Base-by-base conservation (phyloP, 495 filamentous ascomycete genomes). In the Talaromyces adpressus region DNA sequence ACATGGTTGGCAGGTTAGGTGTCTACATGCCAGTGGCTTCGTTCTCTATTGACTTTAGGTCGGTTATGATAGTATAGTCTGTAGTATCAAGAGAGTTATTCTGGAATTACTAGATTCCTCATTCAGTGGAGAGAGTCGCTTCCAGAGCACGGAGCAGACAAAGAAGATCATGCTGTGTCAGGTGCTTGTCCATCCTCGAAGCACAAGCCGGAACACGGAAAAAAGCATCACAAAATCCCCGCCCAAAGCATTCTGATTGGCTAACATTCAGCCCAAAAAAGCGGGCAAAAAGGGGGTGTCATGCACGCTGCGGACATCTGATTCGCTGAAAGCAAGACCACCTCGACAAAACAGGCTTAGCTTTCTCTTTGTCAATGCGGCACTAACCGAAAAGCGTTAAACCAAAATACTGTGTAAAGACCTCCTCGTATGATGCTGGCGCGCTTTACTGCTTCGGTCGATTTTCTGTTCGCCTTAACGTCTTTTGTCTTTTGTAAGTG, bases 401-500 rank as follows among this genome's bases (percentile, higher is more conserved):
- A 58, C 56, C 56, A 58, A 58, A 58, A 58, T 58, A n/a, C n/a
- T n/a, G n/a, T n/a, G n/a, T n/a, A 56, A 27, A 56, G 52, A 6
- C 23, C n/a, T 29, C 0, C 12, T 49, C 45, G 45, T 49, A 20
- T 49, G 45, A 49, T 49, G 41, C 9, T 32, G 30, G 30, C 39
- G 39, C 39, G 9, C 39, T 41, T 41, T 14, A 53, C 27, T 27
- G 27, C 27, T 27, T 27, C 27, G 27, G 27, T 30, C 51, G 11
- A 25, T 23, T 53, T 11, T 53, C 20, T 53, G 51, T 7, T 30
- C 51, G 51, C 20, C 45, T 20, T 49, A 49, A 49, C 45, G 45
- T 49, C 45, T 49, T 20, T 49, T 30, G 29, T 7, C 3, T 30
- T 4, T 30, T 16, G n/a, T 8, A n/a, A n/a, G n/a, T n/a, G n/a